Evolutionary conservation across 169 alveolate genomes (phyloP), one percentile per base, ranked within the genome.

Genomic region (Theileria luwenshuni): DNA sequence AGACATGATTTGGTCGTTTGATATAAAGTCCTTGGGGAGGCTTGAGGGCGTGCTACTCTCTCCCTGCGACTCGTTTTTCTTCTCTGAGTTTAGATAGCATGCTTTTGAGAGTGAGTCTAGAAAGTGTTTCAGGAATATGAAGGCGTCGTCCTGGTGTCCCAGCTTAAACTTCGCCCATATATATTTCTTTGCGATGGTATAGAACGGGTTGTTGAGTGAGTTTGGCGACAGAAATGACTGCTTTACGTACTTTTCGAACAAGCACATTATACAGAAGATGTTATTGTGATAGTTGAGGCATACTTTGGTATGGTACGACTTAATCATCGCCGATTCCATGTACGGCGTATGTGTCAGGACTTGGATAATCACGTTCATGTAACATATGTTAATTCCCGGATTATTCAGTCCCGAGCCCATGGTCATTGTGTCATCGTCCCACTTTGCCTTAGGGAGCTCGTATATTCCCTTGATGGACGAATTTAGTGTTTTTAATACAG

Each of bases 311-410:
- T 64, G 86, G 43, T 69, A 75, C 69, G 83, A 43, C 59, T 63
- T 56, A 12, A 87, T 12, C 49, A 87, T 30, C 17, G 86, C 87
- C 33, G 88, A 83, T 19, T 90, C 77, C 23, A 87, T 42, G 58
- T 76, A 87, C 30, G 93, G 93, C 2, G 86, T 77, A 47, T 86
- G 85, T 28, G 77, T 65, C 49, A 87, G 56, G 32, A 85, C 84
- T 68, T 87, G 93, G n/a, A 87, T 51, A 12, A 87, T 79, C 54
- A 84, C 89, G 62, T 87, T 87, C 74, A 87, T 83, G 63, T 83
- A 87, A 60, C 93, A 87, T 27, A 87, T 87, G 74, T 87, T 87
- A 28, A 79, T 84, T 2, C 93, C 93, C 35, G 88, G 89, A 83
- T 87, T 87, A 47, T 83, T 74, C 32, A 87, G 80, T 28, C 93